phyloP scores from a whole-genome alignment of 73 alveolate species.

The Loxodes magnus region DNA sequence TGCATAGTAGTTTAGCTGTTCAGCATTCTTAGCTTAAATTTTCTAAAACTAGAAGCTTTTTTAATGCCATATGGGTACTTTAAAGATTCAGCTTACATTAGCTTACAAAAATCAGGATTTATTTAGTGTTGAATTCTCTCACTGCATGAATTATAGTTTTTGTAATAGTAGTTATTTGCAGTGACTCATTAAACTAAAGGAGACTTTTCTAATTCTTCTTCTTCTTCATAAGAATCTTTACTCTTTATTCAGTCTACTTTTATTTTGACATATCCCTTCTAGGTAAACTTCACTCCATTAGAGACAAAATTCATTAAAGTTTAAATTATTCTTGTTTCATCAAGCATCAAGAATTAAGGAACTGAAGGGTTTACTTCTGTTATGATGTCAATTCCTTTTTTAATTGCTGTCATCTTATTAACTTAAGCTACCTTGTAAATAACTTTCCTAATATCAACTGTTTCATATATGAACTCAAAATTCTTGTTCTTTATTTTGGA shows the following conservation, averaged over 20 bases:
- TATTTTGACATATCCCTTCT: constrained; percentile 21
- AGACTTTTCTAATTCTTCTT: not conserved
- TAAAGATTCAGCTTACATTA: not conserved
- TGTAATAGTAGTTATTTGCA: not conserved
- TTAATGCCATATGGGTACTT: not conserved
- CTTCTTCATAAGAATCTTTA: not conserved
- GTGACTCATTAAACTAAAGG: not conserved
- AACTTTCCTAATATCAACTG: not conserved
- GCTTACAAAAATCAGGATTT: not conserved
- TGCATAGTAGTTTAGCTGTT: not conserved
- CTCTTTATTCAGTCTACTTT: not conserved
- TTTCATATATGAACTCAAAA: constrained; percentile 3
- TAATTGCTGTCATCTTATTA: not conserved
- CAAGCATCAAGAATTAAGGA: constrained; percentile 10
- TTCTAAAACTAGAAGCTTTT: too few relatives aligned
- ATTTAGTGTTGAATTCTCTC: not conserved
- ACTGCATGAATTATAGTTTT: not conserved
- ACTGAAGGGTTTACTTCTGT: not conserved
- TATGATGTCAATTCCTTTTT: constrained; percentile 10
- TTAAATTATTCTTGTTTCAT: constrained; percentile 19
- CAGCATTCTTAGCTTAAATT: not conserved
- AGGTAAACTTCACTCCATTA: constrained; percentile 34
- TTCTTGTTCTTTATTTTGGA: constrained; percentile 18
- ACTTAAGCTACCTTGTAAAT: not conserved
- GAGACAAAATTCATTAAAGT: constrained; percentile 30